Percentiles rank a stretch among this genome's conserved stretches.
These are phyloP conservation scores for Phytophthora meadii DNA, from an alignment of 352 stramenopile genomes.

Conservation along the genomic window DNA sequence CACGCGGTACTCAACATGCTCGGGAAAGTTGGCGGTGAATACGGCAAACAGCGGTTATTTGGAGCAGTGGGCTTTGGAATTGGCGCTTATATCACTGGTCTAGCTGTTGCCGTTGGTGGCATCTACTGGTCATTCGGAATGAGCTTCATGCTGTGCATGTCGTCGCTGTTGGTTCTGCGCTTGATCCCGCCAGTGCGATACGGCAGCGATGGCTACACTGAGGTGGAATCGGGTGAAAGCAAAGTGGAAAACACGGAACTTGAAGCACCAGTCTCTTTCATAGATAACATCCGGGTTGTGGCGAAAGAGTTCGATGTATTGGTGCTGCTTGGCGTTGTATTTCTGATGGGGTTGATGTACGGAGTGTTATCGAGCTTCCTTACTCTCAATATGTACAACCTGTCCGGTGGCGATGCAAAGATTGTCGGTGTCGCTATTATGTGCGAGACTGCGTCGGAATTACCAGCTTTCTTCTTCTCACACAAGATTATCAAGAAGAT, in stretches of 20 bases:
- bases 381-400: conserved; percentile 78
- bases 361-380: conserved; percentile 77
- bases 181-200: conserved; percentile 48
- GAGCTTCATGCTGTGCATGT: conserved; percentile 50
- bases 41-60: conserved; percentile 80
- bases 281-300: conserved; percentile 35
- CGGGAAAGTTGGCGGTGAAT: conserved; percentile 65
- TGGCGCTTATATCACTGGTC: conserved; percentile 63
- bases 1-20: conserved; percentile 71
- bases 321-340: conserved; percentile 64
- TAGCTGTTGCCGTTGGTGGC: conserved; percentile 52
- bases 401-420: conserved; percentile 61
- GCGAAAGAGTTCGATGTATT: conserved; percentile 56
- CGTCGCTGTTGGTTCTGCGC: conserved; percentile 61
- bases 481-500: conserved; percentile 64
- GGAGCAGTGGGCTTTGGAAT: conserved; percentile 67
- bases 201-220: conserved; percentile 7
- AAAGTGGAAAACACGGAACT: conserved; percentile 8
- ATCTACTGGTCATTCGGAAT: conserved; percentile 72
- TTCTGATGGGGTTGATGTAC: conserved; percentile 75
- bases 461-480: conserved; percentile 79
- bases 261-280: conserved; percentile 39
- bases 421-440: conserved; percentile 56
- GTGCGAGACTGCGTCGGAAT: conserved; percentile 64
- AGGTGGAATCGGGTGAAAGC: conserved; percentile 34